Conservation (phyloP, 164 flowering plant genomes). For the Annona cherimola region DNA sequence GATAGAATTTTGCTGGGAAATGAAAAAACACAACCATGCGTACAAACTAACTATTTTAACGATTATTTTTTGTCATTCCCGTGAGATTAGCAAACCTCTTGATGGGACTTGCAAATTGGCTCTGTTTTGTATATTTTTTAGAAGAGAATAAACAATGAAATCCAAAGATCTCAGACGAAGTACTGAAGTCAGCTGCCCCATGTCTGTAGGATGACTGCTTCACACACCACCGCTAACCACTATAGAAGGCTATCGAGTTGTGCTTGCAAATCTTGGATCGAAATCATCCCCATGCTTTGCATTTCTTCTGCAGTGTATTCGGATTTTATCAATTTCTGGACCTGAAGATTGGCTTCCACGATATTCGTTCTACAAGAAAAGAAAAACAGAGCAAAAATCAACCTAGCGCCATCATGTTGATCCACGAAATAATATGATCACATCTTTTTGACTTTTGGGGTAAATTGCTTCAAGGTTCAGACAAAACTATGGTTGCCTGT, state of each 20-base stretch:
- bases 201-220: not conserved
- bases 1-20: too few relatives aligned
- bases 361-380: slow-evolving; percentile 73
- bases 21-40: too few relatives aligned
- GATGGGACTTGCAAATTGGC: not conserved
- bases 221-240: slow-evolving; percentile 7
- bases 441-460: not conserved
- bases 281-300: slow-evolving; percentile 47
- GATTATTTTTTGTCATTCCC: too few relatives aligned
- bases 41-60: too few relatives aligned
- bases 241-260: slow-evolving; percentile 73
- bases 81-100: too few relatives aligned
- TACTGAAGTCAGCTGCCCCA: not conserved
- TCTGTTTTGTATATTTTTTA: not conserved
- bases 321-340: slow-evolving; percentile 52
- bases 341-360: slow-evolving; percentile 82
- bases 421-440: not conserved
- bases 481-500: too few relatives aligned
- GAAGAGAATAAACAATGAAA: too few relatives aligned
- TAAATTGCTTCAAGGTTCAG: too few relatives aligned
- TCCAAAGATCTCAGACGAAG: not conserved
- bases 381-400: not conserved
- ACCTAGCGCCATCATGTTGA: not conserved
- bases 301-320: slow-evolving; percentile 76
- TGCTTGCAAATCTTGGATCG: slow-evolving; percentile 58